A percentile compares a stretch with the other conserved stretches of the same genome.
phyloP scores from a whole-genome alignment of 1,139 yeast species.

The Pneumocystis oryctolagi region DNA sequence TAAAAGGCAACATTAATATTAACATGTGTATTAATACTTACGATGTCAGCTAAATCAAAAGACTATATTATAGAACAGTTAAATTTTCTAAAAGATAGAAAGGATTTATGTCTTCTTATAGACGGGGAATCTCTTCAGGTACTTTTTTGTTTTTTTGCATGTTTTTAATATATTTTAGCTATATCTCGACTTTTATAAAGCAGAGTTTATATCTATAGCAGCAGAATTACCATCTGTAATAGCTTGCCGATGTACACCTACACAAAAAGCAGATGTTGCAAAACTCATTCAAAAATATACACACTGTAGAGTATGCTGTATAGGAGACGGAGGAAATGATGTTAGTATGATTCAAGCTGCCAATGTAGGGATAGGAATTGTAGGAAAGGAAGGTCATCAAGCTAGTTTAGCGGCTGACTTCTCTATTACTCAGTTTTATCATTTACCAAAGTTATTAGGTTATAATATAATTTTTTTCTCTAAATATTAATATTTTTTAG shows the following conservation, averaged over 20 bases:
- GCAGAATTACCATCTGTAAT: constrained; percentile 76
- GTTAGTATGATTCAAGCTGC: constrained; percentile 99
- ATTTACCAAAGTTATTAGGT: constrained; percentile 56
- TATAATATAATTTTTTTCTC: neutral
- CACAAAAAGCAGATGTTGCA: constrained; percentile 95
- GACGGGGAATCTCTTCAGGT: constrained; percentile 79
- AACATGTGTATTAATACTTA: constrained; percentile 23
- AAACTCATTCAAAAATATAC: constrained; percentile 59
- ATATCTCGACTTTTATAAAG: constrained; percentile 45
- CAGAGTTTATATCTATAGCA: constrained; percentile 65
- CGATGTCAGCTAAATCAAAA: constrained; percentile 20
- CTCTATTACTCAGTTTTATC: constrained; percentile 82
- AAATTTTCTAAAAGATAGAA: constrained; percentile 48
- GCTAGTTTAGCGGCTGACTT: constrained; percentile 96
- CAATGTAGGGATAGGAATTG: constrained; percentile 97
- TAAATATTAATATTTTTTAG: constrained; percentile 13
- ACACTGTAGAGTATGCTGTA: constrained; percentile 84
- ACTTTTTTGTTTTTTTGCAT: neutral
- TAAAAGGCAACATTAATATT: constrained; percentile 29
- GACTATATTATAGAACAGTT: constrained; percentile 59
- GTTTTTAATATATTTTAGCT: constrained; percentile 18
- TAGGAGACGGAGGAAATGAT: constrained; percentile 99
- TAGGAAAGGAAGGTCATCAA: constrained; percentile 95
- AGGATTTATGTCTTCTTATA: constrained; percentile 65
- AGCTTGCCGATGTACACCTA: constrained; percentile 97